Evolutionary conservation across 805 yeast genomes (phyloP), one percentile per base, ranked within the genome.

Genomic region (Wickerhamomyces bisporus): DNA sequence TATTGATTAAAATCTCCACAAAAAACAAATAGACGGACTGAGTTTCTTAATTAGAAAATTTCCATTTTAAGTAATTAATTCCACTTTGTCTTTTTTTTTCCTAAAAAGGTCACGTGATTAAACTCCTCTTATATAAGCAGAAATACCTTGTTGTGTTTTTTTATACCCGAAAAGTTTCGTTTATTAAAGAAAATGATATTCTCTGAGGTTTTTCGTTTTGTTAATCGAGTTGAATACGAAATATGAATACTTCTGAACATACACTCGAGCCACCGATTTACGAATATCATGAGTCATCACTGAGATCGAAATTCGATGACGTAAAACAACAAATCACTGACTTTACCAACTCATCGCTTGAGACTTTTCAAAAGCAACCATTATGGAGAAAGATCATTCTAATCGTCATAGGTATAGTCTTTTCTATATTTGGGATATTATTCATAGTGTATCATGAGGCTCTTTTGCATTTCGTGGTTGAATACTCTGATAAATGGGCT

Each of bases 401-500:
- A 0, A 26, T 49, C 3, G 6, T 45, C 10, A 3, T 34, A 1
- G 30, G 25, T 7, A 10, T 30, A 5, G 3, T 37, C 10, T 26
- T 45, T 11, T 34, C 34, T 8, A 18, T 34, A 2, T 8, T 41
- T 10, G 50, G 41, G 2, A 18, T 41, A 1, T 14, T 41, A 2
- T 34, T 45, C 17, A 26, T 50, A 16, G 28, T 52, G 0, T 50
- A 45, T 30, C 55, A 50, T 25, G 48, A 52, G 19, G 30, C 26
- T 1, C 20, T 51, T 3, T 36, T 52, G 10, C 45, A 42, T 2
- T 23, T 24, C 23, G 45, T 52, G 5, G 58, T 47, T 16, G 46
- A 44, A 17, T 48, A 51, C 30, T 50, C 60, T 1, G 58, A 55
- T 16, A 41, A 39, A 26, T 53, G 58, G 58, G 30, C 41, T 1